Conservation (phyloP, 2,329 filamentous ascomycete genomes). For the Zasmidium angulare region DNA sequence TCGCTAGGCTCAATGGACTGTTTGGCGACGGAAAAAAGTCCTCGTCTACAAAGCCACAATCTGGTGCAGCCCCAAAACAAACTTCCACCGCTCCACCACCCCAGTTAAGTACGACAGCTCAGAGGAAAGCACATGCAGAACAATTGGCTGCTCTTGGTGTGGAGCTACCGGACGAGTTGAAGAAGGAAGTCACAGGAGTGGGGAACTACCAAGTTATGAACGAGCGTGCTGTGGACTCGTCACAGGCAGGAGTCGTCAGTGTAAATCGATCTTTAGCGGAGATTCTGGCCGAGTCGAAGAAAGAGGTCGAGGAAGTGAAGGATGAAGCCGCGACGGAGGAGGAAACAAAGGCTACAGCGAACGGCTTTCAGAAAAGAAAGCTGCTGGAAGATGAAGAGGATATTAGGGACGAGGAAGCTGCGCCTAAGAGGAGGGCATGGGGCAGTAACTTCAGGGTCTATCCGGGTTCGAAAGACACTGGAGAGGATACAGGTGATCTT, state of each 20-base stretch:
- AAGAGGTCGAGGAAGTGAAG: conserved; percentile 42
- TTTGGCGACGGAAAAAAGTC: conserved; percentile 47
- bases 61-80: conserved; percentile 29
- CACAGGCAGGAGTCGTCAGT: conserved; percentile 15
- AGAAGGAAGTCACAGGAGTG: conserved; percentile 79
- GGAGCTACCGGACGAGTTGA: conserved; percentile 73
- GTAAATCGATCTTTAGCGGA: conserved; percentile 42
- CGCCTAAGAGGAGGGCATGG: conserved; percentile 41
- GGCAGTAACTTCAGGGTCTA: conserved; percentile 47
- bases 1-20: conserved; percentile 80
- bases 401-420: conserved; percentile 54
- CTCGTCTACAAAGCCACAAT: conserved; percentile 30
- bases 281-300: conserved; percentile 45
- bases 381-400: conserved; percentile 63
- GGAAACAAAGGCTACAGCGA: conserved; percentile 43
- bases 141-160: conserved; percentile 88
- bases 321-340: conserved; percentile 44
- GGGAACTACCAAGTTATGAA: conserved; percentile 81
- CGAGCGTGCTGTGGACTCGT: conserved; percentile 38
- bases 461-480: conserved; percentile 44
- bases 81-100: neutral
- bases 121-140: conserved; percentile 79
- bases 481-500: conserved; percentile 57
- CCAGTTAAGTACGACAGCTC: conserved; percentile 55
- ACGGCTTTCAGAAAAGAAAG: conserved; percentile 64